Evolutionary conservation across 2,329 filamentous ascomycete genomes (phyloP).

Genomic region (Septoria linicola): DNA sequence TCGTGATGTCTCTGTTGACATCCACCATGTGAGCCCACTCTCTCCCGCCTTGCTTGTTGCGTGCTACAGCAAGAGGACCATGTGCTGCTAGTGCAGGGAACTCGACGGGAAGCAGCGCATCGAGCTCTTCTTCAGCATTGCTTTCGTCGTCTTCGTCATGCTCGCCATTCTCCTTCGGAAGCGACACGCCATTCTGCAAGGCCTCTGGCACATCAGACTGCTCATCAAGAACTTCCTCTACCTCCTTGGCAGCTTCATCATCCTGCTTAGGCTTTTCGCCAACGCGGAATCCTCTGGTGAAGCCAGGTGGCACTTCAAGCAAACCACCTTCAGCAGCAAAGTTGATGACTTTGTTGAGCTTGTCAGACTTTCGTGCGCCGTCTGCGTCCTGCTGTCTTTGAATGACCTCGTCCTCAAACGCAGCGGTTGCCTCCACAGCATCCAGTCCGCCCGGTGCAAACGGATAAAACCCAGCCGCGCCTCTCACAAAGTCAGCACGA

Average conservation of each 20-base stretch:
- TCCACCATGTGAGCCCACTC: constrained; percentile 99
- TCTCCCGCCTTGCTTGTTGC: constrained; percentile 69
- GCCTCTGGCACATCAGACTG: constrained; percentile 45
- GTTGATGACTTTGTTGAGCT: constrained; percentile 82
- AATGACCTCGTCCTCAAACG: constrained; percentile 73
- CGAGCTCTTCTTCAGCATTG: constrained; percentile 64
- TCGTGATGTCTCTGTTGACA: constrained; percentile 87
- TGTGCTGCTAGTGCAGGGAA: constrained; percentile 88
- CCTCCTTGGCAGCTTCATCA: constrained; percentile 60
- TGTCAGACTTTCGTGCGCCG: constrained; percentile 45
- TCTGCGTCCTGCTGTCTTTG: constrained; percentile 45
- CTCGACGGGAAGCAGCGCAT: constrained; percentile 83
- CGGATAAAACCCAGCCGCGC: constrained; percentile 89
- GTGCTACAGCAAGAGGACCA: constrained; percentile 69
- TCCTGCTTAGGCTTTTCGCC: constrained; percentile 58
- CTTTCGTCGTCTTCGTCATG: constrained; percentile 40
- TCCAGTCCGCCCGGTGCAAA: constrained; percentile 91
- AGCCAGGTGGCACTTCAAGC: constrained; percentile 77
- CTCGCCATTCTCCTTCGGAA: constrained; percentile 44
- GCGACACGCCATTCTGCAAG: constrained; percentile 35
- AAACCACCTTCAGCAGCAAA: constrained; percentile 75
- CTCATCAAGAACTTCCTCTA: constrained; percentile 63
- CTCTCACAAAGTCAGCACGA: constrained; percentile 86
- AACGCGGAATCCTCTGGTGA: constrained; percentile 75
- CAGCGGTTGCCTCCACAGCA: constrained; percentile 78